Conservation (phyloP, 1,139 yeast genomes). For the Diutina sp. region DNA sequence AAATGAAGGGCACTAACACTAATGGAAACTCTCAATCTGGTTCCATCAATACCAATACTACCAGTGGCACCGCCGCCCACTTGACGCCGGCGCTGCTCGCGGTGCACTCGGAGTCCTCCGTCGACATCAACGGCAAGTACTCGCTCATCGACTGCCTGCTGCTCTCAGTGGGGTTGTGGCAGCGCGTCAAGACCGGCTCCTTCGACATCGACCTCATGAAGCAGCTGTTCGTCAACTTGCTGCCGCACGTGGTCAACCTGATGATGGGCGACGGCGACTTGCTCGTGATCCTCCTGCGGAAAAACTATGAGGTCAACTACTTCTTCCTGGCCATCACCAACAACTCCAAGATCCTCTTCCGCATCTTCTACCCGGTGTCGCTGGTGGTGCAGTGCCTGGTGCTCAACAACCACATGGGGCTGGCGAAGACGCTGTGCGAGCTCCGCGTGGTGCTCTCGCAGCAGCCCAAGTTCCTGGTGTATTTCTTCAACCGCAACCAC, state of each 20-base stretch:
- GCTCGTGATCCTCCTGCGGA: slow-evolving; percentile 52
- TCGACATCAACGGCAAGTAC: slow-evolving; percentile 52
- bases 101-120: slow-evolving; percentile 18
- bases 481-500: slow-evolving; percentile 40
- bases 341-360: slow-evolving; percentile 50
- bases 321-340: slow-evolving; percentile 62
- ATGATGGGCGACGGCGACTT: slow-evolving; percentile 59
- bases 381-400: slow-evolving; percentile 34
- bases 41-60: slow-evolving; percentile 2
- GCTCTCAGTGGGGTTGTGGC: slow-evolving; percentile 70
- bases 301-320: slow-evolving; percentile 59
- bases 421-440: slow-evolving; percentile 32
- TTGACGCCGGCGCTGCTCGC: background rate
- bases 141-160: slow-evolving; percentile 55
- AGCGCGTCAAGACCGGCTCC: slow-evolving; percentile 54
- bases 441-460: slow-evolving; percentile 37
- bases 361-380: slow-evolving; percentile 54
- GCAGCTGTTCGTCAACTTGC: slow-evolving; percentile 40
- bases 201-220: slow-evolving; percentile 27
- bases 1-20: slow-evolving; percentile 14
- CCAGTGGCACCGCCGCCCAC: background rate
- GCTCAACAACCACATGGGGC: slow-evolving; percentile 25
- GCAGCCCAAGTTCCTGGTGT: slow-evolving; percentile 68
- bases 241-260: slow-evolving; percentile 51
- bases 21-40: background rate